Evolutionary conservation across 1,284 basidiomycete genomes (phyloP).

Genomic region (Porodaedalea pini): DNA sequence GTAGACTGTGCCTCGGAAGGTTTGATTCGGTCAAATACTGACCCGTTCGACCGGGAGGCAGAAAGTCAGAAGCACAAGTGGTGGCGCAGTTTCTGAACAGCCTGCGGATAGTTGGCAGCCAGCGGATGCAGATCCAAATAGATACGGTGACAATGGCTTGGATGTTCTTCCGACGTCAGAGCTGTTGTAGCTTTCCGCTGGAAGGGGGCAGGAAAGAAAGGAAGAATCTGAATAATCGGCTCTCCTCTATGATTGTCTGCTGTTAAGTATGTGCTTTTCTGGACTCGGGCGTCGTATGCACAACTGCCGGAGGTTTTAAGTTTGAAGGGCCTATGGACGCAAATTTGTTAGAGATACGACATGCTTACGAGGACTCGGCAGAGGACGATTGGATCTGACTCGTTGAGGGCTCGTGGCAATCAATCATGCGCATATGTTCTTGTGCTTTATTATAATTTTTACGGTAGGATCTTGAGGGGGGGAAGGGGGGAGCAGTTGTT

Average conservation of each 20-base stretch:
- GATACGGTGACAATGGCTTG: background rate
- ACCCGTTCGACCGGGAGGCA: background rate
- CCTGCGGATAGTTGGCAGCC: background rate
- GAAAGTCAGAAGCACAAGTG: background rate
- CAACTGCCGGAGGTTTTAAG: slow-evolving; percentile 11
- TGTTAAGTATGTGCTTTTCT: slow-evolving; percentile 1
- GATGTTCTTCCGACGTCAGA: slow-evolving; percentile 1
- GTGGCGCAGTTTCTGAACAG: background rate
- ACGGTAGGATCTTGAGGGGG: background rate
- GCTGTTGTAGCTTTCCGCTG: background rate
- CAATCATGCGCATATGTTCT: background rate
- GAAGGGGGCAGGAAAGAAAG: background rate
- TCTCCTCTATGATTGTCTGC: slow-evolving; percentile 1
- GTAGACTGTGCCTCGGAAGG: background rate
- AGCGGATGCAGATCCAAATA: slow-evolving; percentile 1
- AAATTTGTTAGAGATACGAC: background rate
- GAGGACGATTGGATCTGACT: slow-evolving; percentile 3
- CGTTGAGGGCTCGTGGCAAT: background rate
- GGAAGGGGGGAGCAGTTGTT: background rate
- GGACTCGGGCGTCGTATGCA: background rate
- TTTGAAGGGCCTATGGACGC: background rate
- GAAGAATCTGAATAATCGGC: background rate
- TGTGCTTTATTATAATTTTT: background rate
- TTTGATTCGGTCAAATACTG: background rate
- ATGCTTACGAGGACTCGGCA: background rate